Evolutionary conservation across 2,329 filamentous ascomycete species (phyloP), one percentile per base, ranked within the genome.

Genomic region (Tolypocladium capitatum): DNA sequence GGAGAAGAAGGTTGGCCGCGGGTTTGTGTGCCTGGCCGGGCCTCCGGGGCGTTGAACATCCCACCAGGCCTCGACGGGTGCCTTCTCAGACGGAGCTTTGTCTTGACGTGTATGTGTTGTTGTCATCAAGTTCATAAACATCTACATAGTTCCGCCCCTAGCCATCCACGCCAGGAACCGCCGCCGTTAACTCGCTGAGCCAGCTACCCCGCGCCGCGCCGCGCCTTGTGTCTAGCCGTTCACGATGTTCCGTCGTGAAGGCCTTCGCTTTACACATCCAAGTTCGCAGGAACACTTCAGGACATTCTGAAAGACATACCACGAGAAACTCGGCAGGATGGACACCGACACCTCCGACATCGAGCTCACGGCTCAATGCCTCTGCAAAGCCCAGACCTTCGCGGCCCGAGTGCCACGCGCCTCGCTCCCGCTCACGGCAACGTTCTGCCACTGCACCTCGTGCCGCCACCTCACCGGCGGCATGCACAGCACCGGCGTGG

Each of bases 371-470:
- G 43, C 43, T 9, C 43, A 34, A 27, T 75, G 72, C 49, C 64
- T 74, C 28, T 75, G 71, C 62, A 65, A 63, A 48, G 50, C 58
- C 3, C 64, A 72, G 50, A 60, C 48, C 28, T 72, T 72, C 60
- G 66, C 58, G 5, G 51, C 63, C 5, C 33, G 51, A 2, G 50
- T 73, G 3, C 53, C 62, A 3, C 49, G 46, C 28, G 62, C 65
- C 4, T 50, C 56, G 3, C 62, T 74, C 4, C 72, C 72, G 3
- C 60, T 76, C 4, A 48, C 56, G 36, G 67, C 61, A 0, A 54
- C 56, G 14, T 60, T 58, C 48, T 76, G 73, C 57, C 72, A 75
- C 58, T 75, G 73, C 61, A 58, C 59, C 36, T 72, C 71, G 5
- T 75, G 73, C 56, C 67, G 72, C 1, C 69, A 68, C 48, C 33